phyloP scores from a whole-genome alignment of 2,329 filamentous ascomycete species.

The Cytospora paraplurivora region DNA sequence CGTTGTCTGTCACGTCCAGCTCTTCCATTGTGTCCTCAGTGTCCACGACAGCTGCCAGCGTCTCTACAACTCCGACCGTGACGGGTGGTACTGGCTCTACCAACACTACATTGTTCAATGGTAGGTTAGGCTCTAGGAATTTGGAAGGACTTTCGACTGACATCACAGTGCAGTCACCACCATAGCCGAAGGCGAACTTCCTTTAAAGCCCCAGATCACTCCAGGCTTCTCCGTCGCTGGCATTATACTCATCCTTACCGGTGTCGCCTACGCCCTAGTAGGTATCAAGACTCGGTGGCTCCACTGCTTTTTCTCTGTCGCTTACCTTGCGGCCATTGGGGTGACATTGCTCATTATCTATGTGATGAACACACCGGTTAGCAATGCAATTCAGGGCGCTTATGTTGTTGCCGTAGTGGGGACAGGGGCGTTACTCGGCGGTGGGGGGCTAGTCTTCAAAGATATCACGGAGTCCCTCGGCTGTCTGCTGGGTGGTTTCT shows the following conservation, averaged over 20 bases:
- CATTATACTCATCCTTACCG: conserved; percentile 71
- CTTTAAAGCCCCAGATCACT: conserved; percentile 73
- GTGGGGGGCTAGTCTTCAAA: conserved; percentile 73
- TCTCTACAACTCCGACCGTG: conserved; percentile 13
- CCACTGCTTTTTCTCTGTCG: conserved; percentile 79
- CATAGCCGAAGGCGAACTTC: conserved; percentile 59
- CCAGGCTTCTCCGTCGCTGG: conserved; percentile 81
- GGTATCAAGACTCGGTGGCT: conserved; percentile 82
- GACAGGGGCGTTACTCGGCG: conserved; percentile 74
- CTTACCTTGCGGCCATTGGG: conserved; percentile 70
- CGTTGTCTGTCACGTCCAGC: neutral
- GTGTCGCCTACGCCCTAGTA: conserved; percentile 70
- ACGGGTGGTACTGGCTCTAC: conserved; percentile 11
- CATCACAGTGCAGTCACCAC: conserved; percentile 44
- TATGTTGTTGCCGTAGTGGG: conserved; percentile 79
- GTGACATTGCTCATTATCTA: conserved; percentile 85
- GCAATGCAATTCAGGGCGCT: conserved; percentile 76
- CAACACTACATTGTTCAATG: conserved; percentile 21
- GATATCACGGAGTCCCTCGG: conserved; percentile 82
- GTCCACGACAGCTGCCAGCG: conserved; percentile 12
- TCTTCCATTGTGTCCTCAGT: conserved; percentile 4
- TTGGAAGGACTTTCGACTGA: neutral
- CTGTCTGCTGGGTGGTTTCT: conserved; percentile 85
- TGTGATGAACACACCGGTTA: conserved; percentile 79
- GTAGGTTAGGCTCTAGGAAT: conserved; percentile 1